Conservation (phyloP, 2,329 filamentous ascomycete genomes). For the Neonectria coccinea region DNA sequence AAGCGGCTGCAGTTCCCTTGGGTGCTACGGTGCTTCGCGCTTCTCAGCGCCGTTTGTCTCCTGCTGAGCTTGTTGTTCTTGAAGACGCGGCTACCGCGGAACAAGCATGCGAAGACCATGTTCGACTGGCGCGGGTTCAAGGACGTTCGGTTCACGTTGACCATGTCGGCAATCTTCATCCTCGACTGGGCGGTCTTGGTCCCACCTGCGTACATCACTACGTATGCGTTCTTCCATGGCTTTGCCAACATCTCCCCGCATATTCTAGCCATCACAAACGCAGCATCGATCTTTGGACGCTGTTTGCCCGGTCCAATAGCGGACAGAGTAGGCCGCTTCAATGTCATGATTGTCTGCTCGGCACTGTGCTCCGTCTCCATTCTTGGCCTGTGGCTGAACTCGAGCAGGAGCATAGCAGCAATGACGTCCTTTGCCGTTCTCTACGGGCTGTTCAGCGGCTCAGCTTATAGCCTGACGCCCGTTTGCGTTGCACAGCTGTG, state of each 20-base stretch:
- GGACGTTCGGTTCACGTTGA: slow-evolving; percentile 2
- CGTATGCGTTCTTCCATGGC: slow-evolving; percentile 17
- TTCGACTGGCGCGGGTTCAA: slow-evolving; percentile 10
- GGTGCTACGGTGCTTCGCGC: slow-evolving; percentile 47
- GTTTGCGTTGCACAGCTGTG: slow-evolving; percentile 30
- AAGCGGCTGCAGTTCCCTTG: slow-evolving; percentile 45
- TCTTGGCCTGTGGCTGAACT: slow-evolving; percentile 26
- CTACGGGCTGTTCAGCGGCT: slow-evolving; percentile 21
- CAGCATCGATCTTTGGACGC: slow-evolving; percentile 17
- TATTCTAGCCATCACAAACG: slow-evolving; percentile 23
- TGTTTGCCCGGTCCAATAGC: slow-evolving; percentile 19
- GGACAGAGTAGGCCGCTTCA: slow-evolving; percentile 21
- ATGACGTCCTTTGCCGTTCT: slow-evolving; percentile 12
- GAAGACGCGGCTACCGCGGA: slow-evolving; percentile 60
- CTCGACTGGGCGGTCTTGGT: slow-evolving; percentile 24
- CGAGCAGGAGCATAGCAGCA: slow-evolving; percentile 3
- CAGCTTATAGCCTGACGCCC: slow-evolving; percentile 26
- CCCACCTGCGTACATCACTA: slow-evolving; percentile 18
- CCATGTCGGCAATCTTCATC: slow-evolving; percentile 16
- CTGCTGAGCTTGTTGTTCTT: slow-evolving; percentile 49
- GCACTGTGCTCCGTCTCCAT: slow-evolving; percentile 15
- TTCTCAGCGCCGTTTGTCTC: slow-evolving; percentile 40
- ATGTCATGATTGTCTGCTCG: slow-evolving; percentile 21
- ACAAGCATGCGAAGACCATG: slow-evolving; percentile 53
- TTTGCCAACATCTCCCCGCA: slow-evolving; percentile 4